Evolutionary conservation across 805 yeast genomes (phyloP).

Genomic region (Candida andamanensis): DNA sequence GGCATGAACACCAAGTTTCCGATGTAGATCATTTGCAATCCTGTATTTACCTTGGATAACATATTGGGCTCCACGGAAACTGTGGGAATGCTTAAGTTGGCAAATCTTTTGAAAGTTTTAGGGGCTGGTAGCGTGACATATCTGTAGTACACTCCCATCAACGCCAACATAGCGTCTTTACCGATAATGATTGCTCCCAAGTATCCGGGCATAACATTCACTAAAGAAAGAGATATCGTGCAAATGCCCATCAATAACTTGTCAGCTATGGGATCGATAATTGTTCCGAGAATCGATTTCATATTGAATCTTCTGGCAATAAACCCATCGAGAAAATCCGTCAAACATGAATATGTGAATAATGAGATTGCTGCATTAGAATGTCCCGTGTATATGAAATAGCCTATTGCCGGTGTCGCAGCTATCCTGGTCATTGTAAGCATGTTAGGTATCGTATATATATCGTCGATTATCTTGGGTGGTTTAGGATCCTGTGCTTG

Average conservation of each 20-base stretch:
- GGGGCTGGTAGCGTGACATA: constrained; percentile 73
- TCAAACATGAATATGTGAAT: constrained; percentile 80
- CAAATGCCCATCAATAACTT: constrained; percentile 83
- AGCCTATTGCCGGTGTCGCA: constrained; percentile 82
- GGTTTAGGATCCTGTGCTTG: constrained; percentile 1
- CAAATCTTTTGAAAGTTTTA: constrained; percentile 61
- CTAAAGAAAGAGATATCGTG: constrained; percentile 68
- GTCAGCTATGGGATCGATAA: constrained; percentile 94
- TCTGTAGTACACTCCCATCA: constrained; percentile 69
- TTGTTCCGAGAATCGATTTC: constrained; percentile 80
- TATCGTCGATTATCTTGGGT: constrained; percentile 7
- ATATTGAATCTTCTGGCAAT: constrained; percentile 78
- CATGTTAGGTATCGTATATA: constrained; percentile 82
- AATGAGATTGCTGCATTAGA: constrained; percentile 61
- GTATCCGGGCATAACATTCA: constrained; percentile 61
- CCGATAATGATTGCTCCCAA: constrained; percentile 73
- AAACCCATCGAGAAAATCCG: constrained; percentile 89
- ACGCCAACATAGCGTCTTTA: constrained; percentile 68
- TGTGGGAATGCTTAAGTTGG: constrained; percentile 75
- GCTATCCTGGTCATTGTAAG: constrained; percentile 77
- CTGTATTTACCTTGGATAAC: constrained; percentile 85
- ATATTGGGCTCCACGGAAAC: constrained; percentile 85
- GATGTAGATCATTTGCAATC: constrained; percentile 85
- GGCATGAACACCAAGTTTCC: constrained; percentile 40
- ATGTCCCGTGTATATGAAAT: constrained; percentile 61